Evolutionary conservation across 2,329 filamentous ascomycete genomes (phyloP), one percentile per base, ranked within the genome.

Genomic region (Fusarium sp.): DNA sequence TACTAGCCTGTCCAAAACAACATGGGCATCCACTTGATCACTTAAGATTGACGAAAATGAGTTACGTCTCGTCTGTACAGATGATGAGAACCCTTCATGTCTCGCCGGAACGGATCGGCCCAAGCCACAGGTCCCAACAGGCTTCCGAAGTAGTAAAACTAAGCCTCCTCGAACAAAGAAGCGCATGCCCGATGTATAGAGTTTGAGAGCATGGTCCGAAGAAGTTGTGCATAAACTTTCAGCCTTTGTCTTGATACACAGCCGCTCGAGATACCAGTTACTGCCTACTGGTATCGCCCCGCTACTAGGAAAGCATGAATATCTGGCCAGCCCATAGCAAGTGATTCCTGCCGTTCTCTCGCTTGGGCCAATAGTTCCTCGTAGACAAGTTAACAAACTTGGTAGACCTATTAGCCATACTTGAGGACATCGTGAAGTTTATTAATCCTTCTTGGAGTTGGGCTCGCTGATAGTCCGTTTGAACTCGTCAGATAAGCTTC

Each of bases 21-120:
- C 3, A 18, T 18, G 7, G 15, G 8, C 5, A 50, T 50, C 21
- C 3, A n/a, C 0, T 16, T 13, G 21, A 23, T 11, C 21, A 16
- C 12, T 15, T 4, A 50, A 10, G 16, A 25, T 19, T 28, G 43
- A 3, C 8, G 2, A 8, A 28, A 21, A 28, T 46, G 43, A 11
- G 5, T 25, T 44, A 12, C 8, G 5, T 19, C n/a, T 12, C 4
- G 10, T n/a, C 16, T 44, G 23, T 25, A 46, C 12, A 21, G 18
- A 21, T 7, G 4, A 10, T 21, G 3, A 19, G 43, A 46, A 6
- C 13, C 23, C 6, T 15, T 19, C 2, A 21, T 19, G 5, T 46
- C 23, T 6, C 12, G 6, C 19, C 25, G 12, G 23, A 28, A 46
- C 18, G 5, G 13, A 21, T 28, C 23, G 7, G 7, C 43, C 8